Base-by-base conservation (phyloP, 2,329 filamentous ascomycete genomes). In the Lachnellula hyalina region DNA sequence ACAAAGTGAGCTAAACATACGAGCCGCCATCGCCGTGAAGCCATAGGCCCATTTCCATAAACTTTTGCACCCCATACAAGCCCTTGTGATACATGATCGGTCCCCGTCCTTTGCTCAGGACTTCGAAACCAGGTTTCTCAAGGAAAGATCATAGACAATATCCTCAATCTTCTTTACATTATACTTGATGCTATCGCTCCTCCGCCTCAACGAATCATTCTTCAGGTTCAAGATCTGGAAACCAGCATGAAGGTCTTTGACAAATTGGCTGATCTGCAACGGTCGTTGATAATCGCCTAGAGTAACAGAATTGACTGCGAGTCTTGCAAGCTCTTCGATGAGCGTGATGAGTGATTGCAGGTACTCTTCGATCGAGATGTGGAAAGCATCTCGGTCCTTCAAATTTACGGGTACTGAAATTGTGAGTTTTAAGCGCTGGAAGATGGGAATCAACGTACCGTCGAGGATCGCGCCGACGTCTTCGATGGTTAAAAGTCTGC, bases 161-260 rank as follows among this genome's bases (percentile, higher is more conserved):
- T 97, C 94, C 77, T 99, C 94, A 12, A 96, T 90, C 71, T 96
- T 93, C 79, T 97, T 99, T 67, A 99, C 90, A 66, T 88, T 87
- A 70, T 99, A 99, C 78, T 99, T 99, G 73, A 99, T 88, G 5
- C 87, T 88, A 74, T 99, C 94, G 53, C 90, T 90, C 59, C 90
- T 82, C 75, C 91, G 90, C 56, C 94, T 82, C 67, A 99, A 74
- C 21, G 85, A 85, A 71, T 99, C 94, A 67, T 99, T 99, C 80
- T 97, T 97, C 64, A 99, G 78, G 71, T 99, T 99, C 63, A 99
- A 82, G 63, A 97, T 83, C 79, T 97, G 94, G 75, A 99, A 99
- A 15, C 93, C 94, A 2, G 92, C 90, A 66, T 96, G 93, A 38
- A 99, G 75, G 68, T 97, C 92, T 76, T 96, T 96, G 76, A 96